A percentile compares a stretch with the other conserved stretches of the same genome.
Conservation (phyloP, 2,329 filamentous ascomycete genomes). For the Trichoderma guizhouense region DNA sequence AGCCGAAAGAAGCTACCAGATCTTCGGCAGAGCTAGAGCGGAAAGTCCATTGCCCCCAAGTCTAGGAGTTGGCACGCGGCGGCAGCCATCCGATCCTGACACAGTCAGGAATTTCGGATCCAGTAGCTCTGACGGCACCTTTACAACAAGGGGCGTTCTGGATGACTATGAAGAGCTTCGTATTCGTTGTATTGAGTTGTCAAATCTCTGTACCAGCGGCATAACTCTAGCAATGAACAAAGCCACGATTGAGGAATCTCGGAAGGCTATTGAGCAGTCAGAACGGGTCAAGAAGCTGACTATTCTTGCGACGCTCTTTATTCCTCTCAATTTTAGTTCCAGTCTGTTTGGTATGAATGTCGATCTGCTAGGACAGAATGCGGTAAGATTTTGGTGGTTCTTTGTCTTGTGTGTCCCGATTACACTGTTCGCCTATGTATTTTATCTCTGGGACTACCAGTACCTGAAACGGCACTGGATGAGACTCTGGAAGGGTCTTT, state of each 20-base stretch:
- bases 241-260: background rate
- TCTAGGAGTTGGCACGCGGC: background rate
- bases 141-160: background rate
- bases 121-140: background rate
- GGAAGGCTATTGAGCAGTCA: background rate
- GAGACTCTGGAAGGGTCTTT: background rate
- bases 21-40: background rate
- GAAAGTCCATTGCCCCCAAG: background rate
- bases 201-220: background rate
- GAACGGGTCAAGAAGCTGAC: background rate
- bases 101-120: background rate
- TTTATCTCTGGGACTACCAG: background rate
- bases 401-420: background rate
- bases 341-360: background rate
- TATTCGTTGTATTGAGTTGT: background rate
- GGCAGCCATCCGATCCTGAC: background rate
- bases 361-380: background rate
- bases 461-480: background rate
- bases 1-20: background rate
- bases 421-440: background rate
- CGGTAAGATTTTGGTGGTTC: background rate
- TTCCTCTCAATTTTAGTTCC: background rate
- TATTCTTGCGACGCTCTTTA: background rate
- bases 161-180: background rate
- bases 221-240: background rate